Base-by-base conservation (phyloP, 2,329 filamentous ascomycete species). In the Reticulascus tulasneorum region DNA sequence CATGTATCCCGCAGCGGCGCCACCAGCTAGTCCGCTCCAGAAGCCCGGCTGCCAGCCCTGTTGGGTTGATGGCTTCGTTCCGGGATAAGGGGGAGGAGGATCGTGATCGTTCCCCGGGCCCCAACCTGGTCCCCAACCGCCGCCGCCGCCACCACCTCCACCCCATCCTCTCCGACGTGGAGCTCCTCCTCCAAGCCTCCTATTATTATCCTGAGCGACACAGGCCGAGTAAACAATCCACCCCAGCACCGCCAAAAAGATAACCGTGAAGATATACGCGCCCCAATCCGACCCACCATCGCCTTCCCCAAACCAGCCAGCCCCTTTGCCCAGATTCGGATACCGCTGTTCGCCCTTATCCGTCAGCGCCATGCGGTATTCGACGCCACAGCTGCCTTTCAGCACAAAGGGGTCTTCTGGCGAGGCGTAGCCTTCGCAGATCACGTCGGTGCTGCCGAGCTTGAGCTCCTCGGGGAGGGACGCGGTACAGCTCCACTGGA, bases 381-480 rank as follows among this genome's bases (percentile, higher is more conserved):
- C 87, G 17, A 95, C 90, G 11, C 85, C 93, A 62, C 91, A 97
- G 59, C 86, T 93, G 16, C 93, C 93, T 53, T 86, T 89, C 35
- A 97, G 66, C n/a, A 97, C 76, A 59, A 88, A 94, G 0, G 79
- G 79, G 58, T 97, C 93, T 29, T 91, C 78, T 1, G 82, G 63
- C 11, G 67, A 71, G 39, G 76, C 68, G 63, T 95, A 97, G 9
- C 93, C 91, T 56, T 98, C 91, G 60, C 93, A 98, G 9, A 89
- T 70, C 37, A 97, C 91, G 44, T 97, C 90, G 9, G 91, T 96
- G 43, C 77, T 75, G 38, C 87, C 90, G 19, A 97, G 77, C 60
- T 75, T 76, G 45, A 84, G 70, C 52, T 81, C 75, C 16, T 70
- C 64, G 1, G 80, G 79, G 12, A 84, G 59, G 3, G 64, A 59